Evolutionary conservation across 2,329 filamentous ascomycete species (phyloP).

Genomic region (Ceratocystis eucalypticola): DNA sequence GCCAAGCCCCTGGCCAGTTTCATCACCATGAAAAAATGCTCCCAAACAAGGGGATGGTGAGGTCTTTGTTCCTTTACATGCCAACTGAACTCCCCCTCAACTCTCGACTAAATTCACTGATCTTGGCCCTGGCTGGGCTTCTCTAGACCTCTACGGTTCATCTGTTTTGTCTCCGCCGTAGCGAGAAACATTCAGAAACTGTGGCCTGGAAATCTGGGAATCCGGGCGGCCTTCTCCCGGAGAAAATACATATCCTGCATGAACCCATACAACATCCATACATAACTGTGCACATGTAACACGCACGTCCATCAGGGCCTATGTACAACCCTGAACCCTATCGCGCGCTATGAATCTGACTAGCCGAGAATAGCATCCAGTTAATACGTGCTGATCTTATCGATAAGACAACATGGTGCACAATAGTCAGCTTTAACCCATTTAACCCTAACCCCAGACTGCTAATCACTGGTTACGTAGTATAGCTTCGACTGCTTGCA

Average conservation of each 20-base stretch:
- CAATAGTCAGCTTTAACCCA: not conserved
- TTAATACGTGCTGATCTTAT: not conserved
- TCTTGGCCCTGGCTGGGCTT: no score
- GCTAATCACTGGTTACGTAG: not conserved
- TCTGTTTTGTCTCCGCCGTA: not conserved
- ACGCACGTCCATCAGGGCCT: no score
- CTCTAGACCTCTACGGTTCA: not conserved
- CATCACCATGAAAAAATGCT: conserved; percentile 10
- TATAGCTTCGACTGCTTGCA: not conserved
- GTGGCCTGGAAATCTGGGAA: not conserved
- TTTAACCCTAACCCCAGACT: fast-evolving
- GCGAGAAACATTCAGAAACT: not conserved
- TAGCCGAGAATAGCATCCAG: no score
- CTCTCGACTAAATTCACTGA: no score
- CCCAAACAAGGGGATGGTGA: not conserved
- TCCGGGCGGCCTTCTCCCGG: not conserved
- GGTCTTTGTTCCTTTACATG: not conserved
- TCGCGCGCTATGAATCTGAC: no score
- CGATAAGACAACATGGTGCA: not conserved
- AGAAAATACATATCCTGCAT: no score
- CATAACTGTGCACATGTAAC: not conserved
- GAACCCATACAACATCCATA: not conserved
- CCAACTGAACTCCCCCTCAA: no score
- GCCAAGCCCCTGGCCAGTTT: conserved; percentile 10
- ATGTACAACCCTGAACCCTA: no score